Evolutionary conservation across 768 basidiomycete genomes (phyloP), one percentile per base, ranked within the genome.

Genomic region (Hericium erinaceus): DNA sequence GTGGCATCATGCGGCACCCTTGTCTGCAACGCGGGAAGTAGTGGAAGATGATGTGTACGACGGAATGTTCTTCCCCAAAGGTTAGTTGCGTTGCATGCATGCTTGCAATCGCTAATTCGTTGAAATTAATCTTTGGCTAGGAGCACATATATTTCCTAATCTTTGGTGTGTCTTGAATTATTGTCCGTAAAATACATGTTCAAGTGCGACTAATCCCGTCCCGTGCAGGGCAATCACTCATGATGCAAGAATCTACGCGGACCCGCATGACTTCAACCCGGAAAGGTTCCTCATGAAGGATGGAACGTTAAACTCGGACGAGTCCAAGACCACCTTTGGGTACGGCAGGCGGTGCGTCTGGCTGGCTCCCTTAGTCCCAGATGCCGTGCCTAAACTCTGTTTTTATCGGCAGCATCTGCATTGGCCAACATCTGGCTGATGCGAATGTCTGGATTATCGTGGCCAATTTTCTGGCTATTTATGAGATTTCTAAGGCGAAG

Each of bases 251-350:
- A 41, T 15, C 18, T 61, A 59, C 26, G 52, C 58, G 8, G 57
- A 58, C 10, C 60, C 60, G 20, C 48, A 55, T 4, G 24, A 13
- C 22, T 61, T 54, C 52, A n/a, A 49, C 11, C 60, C 60, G 12
- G 58, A 61, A n/a, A 20, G 60, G 2, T 58, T 58, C 39, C 41
- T 58, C 10, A 53, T 8, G 18, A 13, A 10, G 8, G 28, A 51
- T 12, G 44, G 22, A 11, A 33, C 49, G 3, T 24, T 51, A 7
- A 51, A 18, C 10, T 7, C 18, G 10, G 49, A 51, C 16, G 20
- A 24, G 15, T n/a, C 26, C 18, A 24, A 51, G 28, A 48, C 18
- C 41, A 38, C 11, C 41, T 52, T 28, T n/a, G 49, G 49, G 11
- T 33, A 15, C 16, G 49, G 49, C 24, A 18, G 49, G 16, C 18